Conservation (phyloP, 306 rosid genomes). For the Cucurbita ficifolia region DNA sequence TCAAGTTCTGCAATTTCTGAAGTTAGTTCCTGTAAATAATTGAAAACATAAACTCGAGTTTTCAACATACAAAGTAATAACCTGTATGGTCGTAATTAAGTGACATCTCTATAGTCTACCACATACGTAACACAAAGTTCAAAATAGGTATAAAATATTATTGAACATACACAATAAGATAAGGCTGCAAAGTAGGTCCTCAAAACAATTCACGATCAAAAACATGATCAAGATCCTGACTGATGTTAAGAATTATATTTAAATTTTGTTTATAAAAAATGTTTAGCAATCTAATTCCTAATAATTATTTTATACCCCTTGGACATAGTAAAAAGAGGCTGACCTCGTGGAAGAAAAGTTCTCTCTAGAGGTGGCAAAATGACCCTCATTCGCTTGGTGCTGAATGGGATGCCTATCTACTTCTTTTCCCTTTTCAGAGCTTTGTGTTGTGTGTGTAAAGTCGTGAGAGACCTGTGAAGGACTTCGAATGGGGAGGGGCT, state of each 20-base stretch:
- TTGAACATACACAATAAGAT: background rate
- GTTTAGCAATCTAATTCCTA: background rate
- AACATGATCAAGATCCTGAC: background rate
- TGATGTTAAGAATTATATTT: background rate
- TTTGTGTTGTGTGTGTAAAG: too few species aligned
- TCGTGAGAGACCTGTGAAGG: background rate
- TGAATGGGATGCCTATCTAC: background rate
- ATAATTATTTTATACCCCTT: background rate
- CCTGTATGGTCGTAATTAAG: background rate
- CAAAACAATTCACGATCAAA: background rate
- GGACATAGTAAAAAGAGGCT: background rate
- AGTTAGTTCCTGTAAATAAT: slow-evolving; percentile 49
- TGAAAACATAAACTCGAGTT: slow-evolving; percentile 10
- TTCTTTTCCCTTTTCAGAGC: background rate
- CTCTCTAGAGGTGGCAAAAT: background rate
- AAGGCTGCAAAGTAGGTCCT: background rate
- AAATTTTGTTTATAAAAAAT: background rate
- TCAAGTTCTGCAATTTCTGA: slow-evolving; percentile 71
- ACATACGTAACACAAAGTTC: background rate
- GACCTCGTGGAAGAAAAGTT: background rate
- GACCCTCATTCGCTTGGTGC: background rate
- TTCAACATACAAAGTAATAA: slow-evolving; percentile 3
- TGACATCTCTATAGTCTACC: background rate
- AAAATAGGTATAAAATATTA: background rate
- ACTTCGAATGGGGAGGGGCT: background rate